Evolutionary conservation across 805 yeast genomes (phyloP), one percentile per base, ranked within the genome.

Genomic region (Helenozyma rhizophorensis): DNA sequence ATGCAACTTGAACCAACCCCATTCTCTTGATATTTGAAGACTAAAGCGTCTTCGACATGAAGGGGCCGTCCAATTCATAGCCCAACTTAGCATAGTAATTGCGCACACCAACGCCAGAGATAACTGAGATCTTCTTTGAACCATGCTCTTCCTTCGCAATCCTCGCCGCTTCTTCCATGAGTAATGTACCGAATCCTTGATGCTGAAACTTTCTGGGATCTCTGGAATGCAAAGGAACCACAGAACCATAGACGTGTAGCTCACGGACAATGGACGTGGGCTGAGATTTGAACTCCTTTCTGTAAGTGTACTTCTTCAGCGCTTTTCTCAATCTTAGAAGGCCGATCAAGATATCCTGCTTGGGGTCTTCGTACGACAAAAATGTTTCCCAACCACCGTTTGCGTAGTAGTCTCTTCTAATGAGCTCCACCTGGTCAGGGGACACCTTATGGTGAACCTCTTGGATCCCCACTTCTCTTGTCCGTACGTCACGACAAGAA

Each of bases 321-420:
- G 97, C 94, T 56, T 84, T 82, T 50, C 98, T 74, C 36, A 93
- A 72, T 48, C 98, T 74, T 39, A 93, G 66, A 33, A 93, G 68
- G 8, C 98, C 98, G 60, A 93, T 87, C 44, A 93, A 70, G 39
- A 93, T 93, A 60, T 93, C 98, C 60, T 90, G 88, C 58, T 85
- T 84, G 28, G 97, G 97, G 60, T 93, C 98, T 60, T 93, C 98
- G 58, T 93, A 93, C 11, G 94, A 80, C 40, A 93, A 64, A 58
- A 93, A 93, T 0, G 98, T 93, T 64, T 93, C 97, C 97, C 97
- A 93, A 14, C 97, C 97, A 15, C 95, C 97, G 53, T 93, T 93
- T 26, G 98, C 98, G 47, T 83, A 83, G 62, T 93, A 93, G 56
- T 93, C 98, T 55, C 98, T 77, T 57, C 98, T 76, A 34, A 93